Evolutionary conservation across 2,329 filamentous ascomycete genomes (phyloP).

Genomic region (Ciborinia camelliae): DNA sequence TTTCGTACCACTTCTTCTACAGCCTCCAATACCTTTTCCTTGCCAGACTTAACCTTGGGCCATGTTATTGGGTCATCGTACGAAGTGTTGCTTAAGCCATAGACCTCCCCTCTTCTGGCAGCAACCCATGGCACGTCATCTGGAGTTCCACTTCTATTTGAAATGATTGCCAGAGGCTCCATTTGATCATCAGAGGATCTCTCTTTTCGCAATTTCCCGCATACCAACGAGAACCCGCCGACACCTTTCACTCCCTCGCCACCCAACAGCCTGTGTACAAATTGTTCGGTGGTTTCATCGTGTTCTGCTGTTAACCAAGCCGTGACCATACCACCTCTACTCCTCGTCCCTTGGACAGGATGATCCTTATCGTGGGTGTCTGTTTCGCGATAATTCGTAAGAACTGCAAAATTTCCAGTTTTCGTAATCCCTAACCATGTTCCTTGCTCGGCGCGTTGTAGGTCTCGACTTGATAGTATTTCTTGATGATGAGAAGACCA

Average conservation of each 20-base stretch:
- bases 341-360: conserved; percentile 53
- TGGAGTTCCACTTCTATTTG: conserved; percentile 54
- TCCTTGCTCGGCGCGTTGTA: conserved; percentile 58
- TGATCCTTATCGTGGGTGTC: conserved; percentile 48
- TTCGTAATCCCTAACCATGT: conserved; percentile 65
- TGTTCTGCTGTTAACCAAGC: conserved; percentile 55
- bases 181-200: conserved; percentile 31
- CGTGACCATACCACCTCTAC: conserved; percentile 62
- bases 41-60: conserved; percentile 58
- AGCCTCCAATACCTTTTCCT: conserved; percentile 36
- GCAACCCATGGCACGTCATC: conserved; percentile 57
- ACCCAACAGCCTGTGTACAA: conserved; percentile 51
- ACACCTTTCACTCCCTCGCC: conserved; percentile 55
- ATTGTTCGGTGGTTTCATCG: conserved; percentile 48
- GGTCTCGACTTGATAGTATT: conserved; percentile 58
- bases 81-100: conserved; percentile 61
- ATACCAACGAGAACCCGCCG: conserved; percentile 65
- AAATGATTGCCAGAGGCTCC: conserved; percentile 57
- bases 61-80: conserved; percentile 53
- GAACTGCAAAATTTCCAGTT: conserved; percentile 57
- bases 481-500: conserved; percentile 43
- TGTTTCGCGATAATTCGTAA: conserved; percentile 65
- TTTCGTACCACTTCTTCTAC: conserved; percentile 44
- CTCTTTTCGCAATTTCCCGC: conserved; percentile 52
- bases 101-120: conserved; percentile 49